Base-by-base conservation (phyloP, 371 early-diverging fungal genomes). In the Smittium culicis region DNA sequence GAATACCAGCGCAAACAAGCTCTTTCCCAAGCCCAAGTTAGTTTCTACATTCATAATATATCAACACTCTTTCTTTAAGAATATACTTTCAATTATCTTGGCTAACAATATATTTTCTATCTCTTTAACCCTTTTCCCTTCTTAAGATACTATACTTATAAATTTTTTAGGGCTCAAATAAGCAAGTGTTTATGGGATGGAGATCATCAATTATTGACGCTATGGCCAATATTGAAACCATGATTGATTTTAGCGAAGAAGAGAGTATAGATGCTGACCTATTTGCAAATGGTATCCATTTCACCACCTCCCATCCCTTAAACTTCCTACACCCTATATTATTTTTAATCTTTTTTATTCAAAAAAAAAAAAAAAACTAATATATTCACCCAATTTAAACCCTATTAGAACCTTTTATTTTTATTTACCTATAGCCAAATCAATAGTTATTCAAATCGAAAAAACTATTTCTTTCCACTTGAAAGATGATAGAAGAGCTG, bases 211-310 rank as follows among this genome's bases (percentile, higher is more conserved):
- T 90, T 8, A 83, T 91, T 33, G 57, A 78, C 27, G 74, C 79
- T 29, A 82, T 86, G 81, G 89, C 88, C 0, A 71, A 79, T 0
- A 77, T 87, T 16, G 91, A 91, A 68, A 90, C 91, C 1, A 74
- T 84, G 2, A 89, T 91, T 30, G 91, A 91, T 65, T 91, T 91
- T 79, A 83, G 88, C 35, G 91, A 90, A 68, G 90, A 91, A 66
- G 90, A 91, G 67, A 79, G 85, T 28, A 85, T 90, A 34, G 91
- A 91, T 62, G 85, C 85, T 54, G 86, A 80, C 16, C 82, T 86
- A 0, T 79, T 83, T 27, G 80, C 81, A 14, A 66, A 76, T 66
- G 80, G 87, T 84, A 69, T n/a, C n/a, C n/a, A n/a, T n/a, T n/a
- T n/a, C n/a, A n/a, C n/a, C n/a, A n/a, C n/a, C n/a, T n/a, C n/a